Percentiles rank a stretch among this genome's conserved stretches.
These are phyloP conservation scores for Radiomyces spectabilis DNA, from an alignment of 192 early-diverging fungal genomes.

Conservation along the genomic window DNA sequence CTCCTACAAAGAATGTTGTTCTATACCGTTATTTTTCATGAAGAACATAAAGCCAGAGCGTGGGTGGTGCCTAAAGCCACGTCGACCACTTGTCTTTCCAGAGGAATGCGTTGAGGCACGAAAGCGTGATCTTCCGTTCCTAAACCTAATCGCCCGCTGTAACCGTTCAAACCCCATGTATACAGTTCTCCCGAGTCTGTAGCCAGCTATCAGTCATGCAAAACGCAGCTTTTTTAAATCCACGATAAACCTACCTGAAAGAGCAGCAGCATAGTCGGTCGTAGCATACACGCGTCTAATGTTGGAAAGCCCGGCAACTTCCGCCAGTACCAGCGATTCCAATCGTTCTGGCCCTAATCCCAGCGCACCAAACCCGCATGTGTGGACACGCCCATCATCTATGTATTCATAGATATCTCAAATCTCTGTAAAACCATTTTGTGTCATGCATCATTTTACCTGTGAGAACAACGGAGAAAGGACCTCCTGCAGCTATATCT, in stretches of 20 bases:
- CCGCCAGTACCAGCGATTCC: conserved; percentile 31
- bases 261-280: conserved; percentile 54
- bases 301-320: conserved; percentile 26
- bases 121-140: conserved; percentile 22
- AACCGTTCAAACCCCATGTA: conserved; percentile 27
- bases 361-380: conserved; percentile 62
- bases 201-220: too few species aligned
- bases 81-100: conserved; percentile 8
- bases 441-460: conserved; percentile 4
- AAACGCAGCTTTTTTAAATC: neutral
- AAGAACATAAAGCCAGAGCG: conserved; percentile 18
- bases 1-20: too few species aligned
- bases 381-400: conserved; percentile 48
- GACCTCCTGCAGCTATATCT: conserved; percentile 60
- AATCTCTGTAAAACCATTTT: too few species aligned
- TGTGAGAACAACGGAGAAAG: conserved; percentile 49
- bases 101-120: conserved; percentile 11
- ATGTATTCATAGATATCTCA: conserved; percentile 16
- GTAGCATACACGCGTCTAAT: conserved; percentile 46
- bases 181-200: conserved; percentile 25
- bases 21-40: too few species aligned
- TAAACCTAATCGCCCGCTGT: conserved; percentile 25
- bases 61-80: conserved; percentile 23
- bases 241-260: conserved; percentile 29
- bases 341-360: conserved; percentile 40